phyloP scores from a whole-genome alignment of 2,329 filamentous ascomycete genomes.

The Endoconidiophora laricicola region DNA sequence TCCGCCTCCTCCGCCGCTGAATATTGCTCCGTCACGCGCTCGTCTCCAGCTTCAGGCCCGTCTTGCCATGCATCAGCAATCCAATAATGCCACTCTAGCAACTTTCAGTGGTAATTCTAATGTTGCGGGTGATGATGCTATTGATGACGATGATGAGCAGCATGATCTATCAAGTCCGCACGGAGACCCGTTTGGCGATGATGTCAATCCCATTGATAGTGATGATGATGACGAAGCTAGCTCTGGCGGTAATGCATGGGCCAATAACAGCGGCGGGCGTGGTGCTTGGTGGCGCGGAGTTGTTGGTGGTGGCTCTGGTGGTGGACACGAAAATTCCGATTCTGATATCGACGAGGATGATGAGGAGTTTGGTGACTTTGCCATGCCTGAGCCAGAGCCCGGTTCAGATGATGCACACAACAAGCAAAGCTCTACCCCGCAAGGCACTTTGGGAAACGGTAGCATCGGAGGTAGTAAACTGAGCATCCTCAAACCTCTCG shows the following conservation, averaged over 20 bases:
- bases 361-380: constrained; percentile 53
- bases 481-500: constrained; percentile 37
- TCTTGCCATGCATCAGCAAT: constrained; percentile 58
- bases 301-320: constrained; percentile 19
- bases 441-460: not conserved
- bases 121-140: constrained; percentile 25
- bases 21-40: constrained; percentile 72
- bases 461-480: constrained; percentile 20
- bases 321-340: constrained; percentile 28
- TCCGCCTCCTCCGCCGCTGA: constrained; percentile 59
- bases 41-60: constrained; percentile 80
- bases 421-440: not conserved
- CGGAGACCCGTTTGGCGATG: constrained; percentile 40
- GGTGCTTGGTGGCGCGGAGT: constrained; percentile 35
- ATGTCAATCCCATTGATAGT: constrained; percentile 35
- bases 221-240: constrained; percentile 26
- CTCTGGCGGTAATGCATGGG: constrained; percentile 15
- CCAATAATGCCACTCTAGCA: constrained; percentile 31
- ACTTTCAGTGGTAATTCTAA: constrained; percentile 26
- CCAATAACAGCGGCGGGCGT: constrained; percentile 17
- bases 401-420: not conserved
- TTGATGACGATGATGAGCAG: constrained; percentile 21
- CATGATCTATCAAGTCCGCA: not conserved
- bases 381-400: constrained; percentile 39
- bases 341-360: constrained; percentile 35